Evolutionary conservation across 371 early-diverging fungal species (phyloP).

Genomic region (Mortierella sp.): DNA sequence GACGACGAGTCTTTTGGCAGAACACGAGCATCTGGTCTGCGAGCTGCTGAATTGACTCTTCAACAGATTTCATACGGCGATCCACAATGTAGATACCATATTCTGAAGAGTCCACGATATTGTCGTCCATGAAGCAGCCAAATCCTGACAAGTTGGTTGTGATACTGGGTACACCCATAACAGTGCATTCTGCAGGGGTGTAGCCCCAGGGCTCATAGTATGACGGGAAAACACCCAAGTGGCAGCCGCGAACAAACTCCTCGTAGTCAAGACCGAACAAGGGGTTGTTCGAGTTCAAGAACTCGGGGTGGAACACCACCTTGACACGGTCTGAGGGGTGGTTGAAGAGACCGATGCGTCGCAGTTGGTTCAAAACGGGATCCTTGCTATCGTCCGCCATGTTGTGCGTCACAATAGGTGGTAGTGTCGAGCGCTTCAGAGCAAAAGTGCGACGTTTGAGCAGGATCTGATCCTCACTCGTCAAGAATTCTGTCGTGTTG

Average conservation of each 20-base stretch:
- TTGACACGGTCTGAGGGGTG: conserved; percentile 92
- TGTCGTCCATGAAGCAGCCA: conserved; percentile 97
- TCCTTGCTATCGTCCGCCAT: conserved; percentile 90
- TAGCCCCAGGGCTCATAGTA: conserved; percentile 98
- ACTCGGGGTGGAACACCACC: conserved; percentile 97
- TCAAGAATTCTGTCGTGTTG: conserved; percentile 68
- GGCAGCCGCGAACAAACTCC: conserved; percentile 97
- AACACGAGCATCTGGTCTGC: conserved; percentile 91
- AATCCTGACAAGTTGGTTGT: conserved; percentile 97
- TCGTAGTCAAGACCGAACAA: conserved; percentile 94
- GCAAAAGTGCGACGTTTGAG: conserved; percentile 94
- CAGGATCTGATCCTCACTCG: conserved; percentile 86
- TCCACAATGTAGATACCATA: conserved; percentile 98
- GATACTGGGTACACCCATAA: conserved; percentile 97
- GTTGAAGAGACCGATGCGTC: conserved; percentile 89
- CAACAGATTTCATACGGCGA: conserved; percentile 90
- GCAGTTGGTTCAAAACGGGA: conserved; percentile 86
- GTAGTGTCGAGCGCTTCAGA: conserved; percentile 85
- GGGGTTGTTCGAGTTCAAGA: conserved; percentile 94
- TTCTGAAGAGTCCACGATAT: conserved; percentile 91
- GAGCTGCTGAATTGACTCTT: conserved; percentile 92
- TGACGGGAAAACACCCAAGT: conserved; percentile 95
- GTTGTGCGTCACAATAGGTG: conserved; percentile 97
- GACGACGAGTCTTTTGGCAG: conserved; percentile 93
- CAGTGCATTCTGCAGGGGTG: conserved; percentile 97